phyloP scores from a whole-genome alignment of 768 basidiomycete genomes.

The Lactifluus subvellereus region DNA sequence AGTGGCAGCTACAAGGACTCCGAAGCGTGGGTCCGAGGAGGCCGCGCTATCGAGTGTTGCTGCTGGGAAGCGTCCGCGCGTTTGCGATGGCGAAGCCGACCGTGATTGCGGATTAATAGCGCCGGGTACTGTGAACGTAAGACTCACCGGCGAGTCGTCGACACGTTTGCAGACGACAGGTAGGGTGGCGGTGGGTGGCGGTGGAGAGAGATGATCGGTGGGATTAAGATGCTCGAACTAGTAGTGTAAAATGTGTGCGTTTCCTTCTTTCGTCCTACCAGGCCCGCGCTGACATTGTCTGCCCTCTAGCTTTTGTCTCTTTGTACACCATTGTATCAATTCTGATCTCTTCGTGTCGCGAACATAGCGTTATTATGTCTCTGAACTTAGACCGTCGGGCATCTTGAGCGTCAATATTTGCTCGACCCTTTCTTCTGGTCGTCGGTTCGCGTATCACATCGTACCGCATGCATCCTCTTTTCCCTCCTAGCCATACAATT shows the following conservation, averaged over 20 bases:
- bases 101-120: neutral
- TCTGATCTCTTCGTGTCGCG: conserved; percentile 10
- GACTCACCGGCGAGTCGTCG: neutral
- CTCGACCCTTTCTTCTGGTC: neutral
- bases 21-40: conserved; percentile 23
- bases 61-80: conserved; percentile 18
- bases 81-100: conserved; percentile 1
- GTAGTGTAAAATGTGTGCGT: conserved; percentile 19
- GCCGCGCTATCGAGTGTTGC: conserved; percentile 16
- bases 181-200: neutral
- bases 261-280: neutral
- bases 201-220: conserved; percentile 12
- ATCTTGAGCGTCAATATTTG: neutral
- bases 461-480: neutral
- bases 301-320: conserved; percentile 9
- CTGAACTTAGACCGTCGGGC: neutral
- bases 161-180: neutral
- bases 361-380: conserved; percentile 13
- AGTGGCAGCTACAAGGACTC: conserved; percentile 9
- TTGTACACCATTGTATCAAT: conserved; percentile 23
- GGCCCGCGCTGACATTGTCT: neutral
- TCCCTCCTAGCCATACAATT: neutral
- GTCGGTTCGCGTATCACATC: conserved; percentile 11
- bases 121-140: neutral
- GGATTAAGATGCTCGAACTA: neutral